Conservation (phyloP, 2,329 filamentous ascomycete genomes). For the Trichophyton mentagrophytes region DNA sequence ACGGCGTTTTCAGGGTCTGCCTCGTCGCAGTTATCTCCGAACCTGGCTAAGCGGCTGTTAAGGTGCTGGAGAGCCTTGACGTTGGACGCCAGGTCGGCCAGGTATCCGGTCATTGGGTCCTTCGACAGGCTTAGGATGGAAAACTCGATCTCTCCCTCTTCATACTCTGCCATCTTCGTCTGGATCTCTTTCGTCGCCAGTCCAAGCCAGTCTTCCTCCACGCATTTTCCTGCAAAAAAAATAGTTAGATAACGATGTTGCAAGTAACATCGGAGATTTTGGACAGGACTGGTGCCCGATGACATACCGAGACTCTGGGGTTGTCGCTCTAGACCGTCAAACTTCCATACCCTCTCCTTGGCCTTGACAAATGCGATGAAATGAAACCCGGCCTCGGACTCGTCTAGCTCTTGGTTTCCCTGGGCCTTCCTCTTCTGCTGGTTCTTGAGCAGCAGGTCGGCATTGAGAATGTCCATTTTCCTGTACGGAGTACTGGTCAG, state of each 20-base stretch:
- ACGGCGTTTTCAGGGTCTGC: slow-evolving; percentile 14
- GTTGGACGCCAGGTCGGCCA: slow-evolving; percentile 32
- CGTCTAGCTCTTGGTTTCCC: slow-evolving; percentile 33
- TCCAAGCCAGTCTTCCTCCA: slow-evolving; percentile 49
- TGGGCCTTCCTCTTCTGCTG: slow-evolving; percentile 28
- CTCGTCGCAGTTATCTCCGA: slow-evolving; percentile 1
- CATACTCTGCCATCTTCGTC: slow-evolving; percentile 53
- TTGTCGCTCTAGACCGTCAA: slow-evolving; percentile 67
- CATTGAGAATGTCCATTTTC: slow-evolving; percentile 56
- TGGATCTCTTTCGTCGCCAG: slow-evolving; percentile 53
- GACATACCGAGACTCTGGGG: slow-evolving; percentile 50
- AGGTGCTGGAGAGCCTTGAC: slow-evolving; percentile 33
- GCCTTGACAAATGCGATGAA: slow-evolving; percentile 81
- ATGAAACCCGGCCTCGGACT: slow-evolving; percentile 59
- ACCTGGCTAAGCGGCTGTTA: slow-evolving; percentile 19
- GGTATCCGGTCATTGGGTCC: slow-evolving; percentile 45
- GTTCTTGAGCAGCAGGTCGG: slow-evolving; percentile 50
- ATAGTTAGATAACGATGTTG: not conserved
- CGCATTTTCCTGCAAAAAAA: slow-evolving; percentile 23
- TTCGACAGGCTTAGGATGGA: slow-evolving; percentile 63
- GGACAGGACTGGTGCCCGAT: not conserved
- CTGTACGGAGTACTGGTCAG: not conserved
- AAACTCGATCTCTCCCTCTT: slow-evolving; percentile 56
- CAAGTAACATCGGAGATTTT: not conserved
- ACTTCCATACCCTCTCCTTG: slow-evolving; percentile 65